Evolutionary conservation across 495 filamentous ascomycete species (phyloP), one percentile per base, ranked within the genome.

Genomic region (Aspergillus cavernicola): DNA sequence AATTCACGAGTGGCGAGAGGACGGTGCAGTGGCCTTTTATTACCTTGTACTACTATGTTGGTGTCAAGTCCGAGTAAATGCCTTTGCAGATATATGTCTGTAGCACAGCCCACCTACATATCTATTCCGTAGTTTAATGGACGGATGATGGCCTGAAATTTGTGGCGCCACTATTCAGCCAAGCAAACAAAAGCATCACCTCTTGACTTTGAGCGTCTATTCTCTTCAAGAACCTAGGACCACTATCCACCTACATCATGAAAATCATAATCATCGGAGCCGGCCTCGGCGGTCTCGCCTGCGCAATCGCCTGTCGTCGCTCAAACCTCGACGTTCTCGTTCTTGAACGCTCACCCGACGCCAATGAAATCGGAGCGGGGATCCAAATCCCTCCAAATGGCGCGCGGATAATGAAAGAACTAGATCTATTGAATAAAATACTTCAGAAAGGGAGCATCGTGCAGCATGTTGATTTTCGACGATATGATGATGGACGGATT

Each of bases 231-330:
- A 33, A n/a, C 31, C 4, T 29, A 29, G 4, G 5, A 5, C 26
- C 26, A 29, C 26, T 9, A 29, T 33, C 31, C 31, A 11, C 6
- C 11, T 40, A 22, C 18, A 23, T 2, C 23, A 58, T 58, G 56
- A 50, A 60, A 38, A 28, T 53, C 3, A 69, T 84, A 16, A 76
- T 86, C 18, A 74, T 84, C 24, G 83, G 84, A 22, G 83, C 78
- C 4, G 83, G 84, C 4, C 66, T 66, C 3, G 64, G 63, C 2
- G 66, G 66, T 12, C 60, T 71, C 3, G 58, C 63, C 10, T 79
- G 82, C n/a, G 83, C 84, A 2, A 84, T 87, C 55, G 65, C 80
- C 5, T 70, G 75, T 57, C 66, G 72, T 7, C 74, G 80, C 18
- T 69, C 76, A 23, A 81, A 80, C 10, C 11, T 86, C 57, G 51